A percentile compares a stretch with the other conserved stretches of the same genome.
phyloP scores from a whole-genome alignment of 768 basidiomycete species.

The Wakefieldia striispora region DNA sequence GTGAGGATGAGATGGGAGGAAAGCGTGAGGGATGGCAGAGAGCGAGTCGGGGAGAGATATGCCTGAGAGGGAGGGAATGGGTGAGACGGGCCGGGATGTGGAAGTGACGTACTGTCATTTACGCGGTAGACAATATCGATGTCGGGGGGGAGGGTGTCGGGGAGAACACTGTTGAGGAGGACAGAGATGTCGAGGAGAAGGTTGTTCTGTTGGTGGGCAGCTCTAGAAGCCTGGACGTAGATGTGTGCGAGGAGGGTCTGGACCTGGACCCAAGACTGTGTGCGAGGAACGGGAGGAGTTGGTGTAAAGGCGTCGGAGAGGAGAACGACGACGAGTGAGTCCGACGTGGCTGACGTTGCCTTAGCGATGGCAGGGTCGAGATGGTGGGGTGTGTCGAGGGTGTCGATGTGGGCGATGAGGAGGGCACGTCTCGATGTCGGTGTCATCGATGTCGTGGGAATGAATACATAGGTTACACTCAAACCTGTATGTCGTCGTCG shows the following conservation, averaged over 20 bases:
- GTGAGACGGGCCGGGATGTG: slow-evolving; percentile 1
- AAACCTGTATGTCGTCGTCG: background rate
- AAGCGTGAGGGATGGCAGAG: slow-evolving; percentile 32
- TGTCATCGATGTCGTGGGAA: slow-evolving; percentile 16
- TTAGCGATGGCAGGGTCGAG: slow-evolving; percentile 52
- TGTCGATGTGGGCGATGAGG: slow-evolving; percentile 54
- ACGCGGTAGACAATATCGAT: slow-evolving; percentile 43
- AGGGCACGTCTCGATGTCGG: slow-evolving; percentile 26
- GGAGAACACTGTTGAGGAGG: slow-evolving; percentile 57
- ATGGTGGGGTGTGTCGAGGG: slow-evolving; percentile 51
- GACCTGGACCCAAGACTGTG: slow-evolving; percentile 59
- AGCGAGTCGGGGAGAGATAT: slow-evolving; percentile 44
- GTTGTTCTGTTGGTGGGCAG: slow-evolving; percentile 64
- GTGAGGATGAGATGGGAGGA: slow-evolving; percentile 12
- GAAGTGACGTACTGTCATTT: slow-evolving; percentile 41
- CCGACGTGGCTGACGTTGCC: slow-evolving; percentile 43
- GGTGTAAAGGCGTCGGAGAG: slow-evolving; percentile 59
- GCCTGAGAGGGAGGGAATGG: slow-evolving; percentile 10
- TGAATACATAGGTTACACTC: background rate
- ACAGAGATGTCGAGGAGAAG: slow-evolving; percentile 79
- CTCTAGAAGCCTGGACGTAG: slow-evolving; percentile 82
- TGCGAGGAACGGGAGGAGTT: slow-evolving; percentile 35
- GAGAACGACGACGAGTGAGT: slow-evolving; percentile 60
- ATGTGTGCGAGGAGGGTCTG: slow-evolving; percentile 78
- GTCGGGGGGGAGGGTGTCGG: slow-evolving; percentile 38